Evolutionary conservation across 345 rosid genomes (phyloP).

Genomic region (Euphorbia peplus): DNA sequence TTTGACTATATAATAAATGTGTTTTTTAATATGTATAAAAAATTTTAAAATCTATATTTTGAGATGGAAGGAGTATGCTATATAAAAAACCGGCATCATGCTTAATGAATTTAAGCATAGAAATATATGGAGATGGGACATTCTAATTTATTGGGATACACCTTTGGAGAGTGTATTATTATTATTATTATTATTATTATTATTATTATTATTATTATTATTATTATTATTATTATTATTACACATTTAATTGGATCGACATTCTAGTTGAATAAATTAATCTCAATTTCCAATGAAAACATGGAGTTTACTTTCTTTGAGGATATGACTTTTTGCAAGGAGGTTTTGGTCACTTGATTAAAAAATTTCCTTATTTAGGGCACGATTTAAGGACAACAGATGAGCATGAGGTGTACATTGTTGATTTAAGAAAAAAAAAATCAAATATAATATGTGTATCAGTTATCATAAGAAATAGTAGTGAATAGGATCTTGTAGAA

Average conservation of each 20-base stretch:
- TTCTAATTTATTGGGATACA: conserved; percentile 24
- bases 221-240: not conserved
- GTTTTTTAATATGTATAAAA: too few relatives aligned
- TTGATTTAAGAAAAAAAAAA: not conserved
- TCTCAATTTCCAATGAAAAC: not conserved
- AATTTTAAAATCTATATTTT: too few relatives aligned
- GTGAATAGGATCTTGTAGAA: too few relatives aligned
- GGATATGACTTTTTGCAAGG: not conserved
- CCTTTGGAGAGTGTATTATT: too few relatives aligned
- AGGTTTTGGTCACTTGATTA: conserved; percentile 7
- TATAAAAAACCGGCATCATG: too few relatives aligned
- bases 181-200: too few relatives aligned
- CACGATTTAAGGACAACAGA: conserved; percentile 30
- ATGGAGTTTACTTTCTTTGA: not conserved
- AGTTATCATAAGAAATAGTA: too few relatives aligned
- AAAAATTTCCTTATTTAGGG: conserved; percentile 8
- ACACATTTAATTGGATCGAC: conserved; percentile 8
- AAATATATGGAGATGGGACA: conserved; percentile 18
- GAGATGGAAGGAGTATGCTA: too few relatives aligned
- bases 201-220: too few relatives aligned
- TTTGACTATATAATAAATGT: too few relatives aligned
- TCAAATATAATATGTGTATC: not conserved
- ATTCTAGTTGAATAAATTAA: conserved; percentile 19
- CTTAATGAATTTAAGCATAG: not conserved
- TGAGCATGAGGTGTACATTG: conserved; percentile 22